These are phyloP conservation scores for Penicillium pancosmium DNA, from an alignment of 495 filamentous ascomycete species.

Conservation along the genomic window DNA sequence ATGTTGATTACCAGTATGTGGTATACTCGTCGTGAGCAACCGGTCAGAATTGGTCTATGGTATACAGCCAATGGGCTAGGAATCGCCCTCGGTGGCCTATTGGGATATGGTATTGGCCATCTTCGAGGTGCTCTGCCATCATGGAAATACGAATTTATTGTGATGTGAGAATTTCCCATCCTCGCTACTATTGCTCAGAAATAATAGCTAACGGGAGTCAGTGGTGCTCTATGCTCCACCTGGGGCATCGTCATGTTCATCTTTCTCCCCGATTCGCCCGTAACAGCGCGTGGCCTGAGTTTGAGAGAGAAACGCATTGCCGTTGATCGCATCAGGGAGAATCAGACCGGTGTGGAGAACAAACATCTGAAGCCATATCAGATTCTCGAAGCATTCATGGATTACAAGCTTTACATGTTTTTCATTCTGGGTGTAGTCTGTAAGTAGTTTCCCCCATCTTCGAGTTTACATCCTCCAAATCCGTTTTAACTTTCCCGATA, in stretches of 20 bases:
- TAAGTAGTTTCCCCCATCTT: slow-evolving; percentile 6
- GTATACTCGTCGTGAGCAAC: slow-evolving; percentile 56
- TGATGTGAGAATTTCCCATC: slow-evolving; percentile 34
- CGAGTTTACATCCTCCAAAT: not conserved
- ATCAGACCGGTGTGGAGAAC: slow-evolving; percentile 60
- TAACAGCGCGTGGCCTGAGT: slow-evolving; percentile 42
- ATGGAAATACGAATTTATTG: slow-evolving; percentile 60
- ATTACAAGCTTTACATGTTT: slow-evolving; percentile 52
- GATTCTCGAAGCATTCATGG: slow-evolving; percentile 50
- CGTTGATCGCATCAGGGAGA: slow-evolving; percentile 53
- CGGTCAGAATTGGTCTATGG: slow-evolving; percentile 62
- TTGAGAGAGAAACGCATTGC: slow-evolving; percentile 49
- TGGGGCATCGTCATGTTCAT: slow-evolving; percentile 45
- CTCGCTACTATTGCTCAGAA: not conserved
- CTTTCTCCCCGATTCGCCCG: slow-evolving; percentile 54
- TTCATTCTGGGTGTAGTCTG: slow-evolving; percentile 36
- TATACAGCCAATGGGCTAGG: slow-evolving; percentile 62
- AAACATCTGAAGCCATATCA: slow-evolving; percentile 56
- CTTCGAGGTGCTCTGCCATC: slow-evolving; percentile 53
- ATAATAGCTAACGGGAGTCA: not conserved
- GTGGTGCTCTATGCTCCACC: slow-evolving; percentile 33
- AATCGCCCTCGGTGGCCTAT: slow-evolving; percentile 58
- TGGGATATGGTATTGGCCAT: slow-evolving; percentile 61
- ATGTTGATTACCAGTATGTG: slow-evolving; percentile 38
- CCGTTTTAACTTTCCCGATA: slow-evolving; percentile 8